Conservation (phyloP, 441 rosid genomes). For the Mallotus japonicus region DNA sequence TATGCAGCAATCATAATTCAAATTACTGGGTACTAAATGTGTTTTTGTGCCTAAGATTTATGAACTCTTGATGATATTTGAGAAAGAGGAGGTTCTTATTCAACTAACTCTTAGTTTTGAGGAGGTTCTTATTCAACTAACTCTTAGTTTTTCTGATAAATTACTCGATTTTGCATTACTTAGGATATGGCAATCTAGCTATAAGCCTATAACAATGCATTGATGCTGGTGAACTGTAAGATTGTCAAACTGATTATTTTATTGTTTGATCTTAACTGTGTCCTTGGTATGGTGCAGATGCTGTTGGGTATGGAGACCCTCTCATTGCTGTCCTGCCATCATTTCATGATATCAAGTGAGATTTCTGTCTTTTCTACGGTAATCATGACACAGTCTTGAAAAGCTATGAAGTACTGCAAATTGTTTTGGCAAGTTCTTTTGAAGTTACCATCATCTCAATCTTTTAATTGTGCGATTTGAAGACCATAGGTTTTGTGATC, state of each 20-base stretch:
- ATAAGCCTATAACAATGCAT: not conserved
- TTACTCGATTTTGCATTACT: not conserved
- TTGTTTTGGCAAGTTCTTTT: conserved; percentile 6
- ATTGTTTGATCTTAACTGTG: not conserved
- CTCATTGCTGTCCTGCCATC: conserved; percentile 85
- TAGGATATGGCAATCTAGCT: not conserved
- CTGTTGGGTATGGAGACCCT: conserved; percentile 84
- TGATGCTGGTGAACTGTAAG: not conserved
- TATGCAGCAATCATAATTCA: not conserved
- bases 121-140: not conserved
- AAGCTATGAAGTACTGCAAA: conserved; percentile 20
- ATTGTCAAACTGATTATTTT: not conserved
- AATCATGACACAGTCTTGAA: conserved; percentile 15
- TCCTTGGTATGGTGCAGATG: conserved; percentile 43
- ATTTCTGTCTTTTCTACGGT: conserved; percentile 13
- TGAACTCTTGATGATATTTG: not conserved
- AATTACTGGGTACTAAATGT: not conserved
- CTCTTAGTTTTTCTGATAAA: not conserved
- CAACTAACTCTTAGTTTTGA: not conserved
- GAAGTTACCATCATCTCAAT: conserved; percentile 14
- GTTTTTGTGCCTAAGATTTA: not conserved
- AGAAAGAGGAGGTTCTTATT: not conserved
- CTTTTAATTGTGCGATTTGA: conserved; percentile 16
- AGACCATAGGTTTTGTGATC: conserved; percentile 14
- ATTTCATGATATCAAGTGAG: conserved; percentile 60